Base-by-base conservation (phyloP, 2,329 filamentous ascomycete species). In the Aspergillus fructus region DNA sequence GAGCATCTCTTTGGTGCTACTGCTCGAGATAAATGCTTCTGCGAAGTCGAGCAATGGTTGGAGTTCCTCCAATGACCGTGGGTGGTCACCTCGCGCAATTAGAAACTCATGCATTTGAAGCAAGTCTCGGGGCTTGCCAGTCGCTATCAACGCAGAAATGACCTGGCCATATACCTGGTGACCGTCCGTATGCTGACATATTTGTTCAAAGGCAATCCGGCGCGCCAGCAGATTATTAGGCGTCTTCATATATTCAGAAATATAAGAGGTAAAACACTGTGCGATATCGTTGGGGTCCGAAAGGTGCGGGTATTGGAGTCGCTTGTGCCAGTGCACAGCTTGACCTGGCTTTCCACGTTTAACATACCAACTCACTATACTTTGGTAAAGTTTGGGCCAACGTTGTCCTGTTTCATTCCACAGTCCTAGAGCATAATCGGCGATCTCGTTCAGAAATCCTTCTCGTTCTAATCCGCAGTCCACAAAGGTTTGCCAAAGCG, bases 21-120 rank as follows among this genome's bases (percentile, higher is more conserved):
- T 64, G 19, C 37, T 53, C 8, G 62, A 62, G 27, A 30, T 30
- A 34, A 75, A 74, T 19, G 67, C 64, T 39, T 71, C 66, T 7
- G 76, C 66, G 62, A 76, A 72, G 39, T 72, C 65, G 42, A 81
- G 61, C 46, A 82, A 65, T 1, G 74, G 74, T 33, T 75, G 68
- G 4, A 80, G 67, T 11, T 74, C 69, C 15, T 72, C 67, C 4
- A 73, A 67, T 1, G 62, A 66, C 24, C 56, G 55, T 15, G 81
- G 81, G 49, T 78, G 63, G 58, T 83, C 81, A 27, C 70, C 64
- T 42, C 70, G 67, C 23, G 68, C 59, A 19, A 78, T 53, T 9
- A 83, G 64, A 50, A 78, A 76, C 27, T 69, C 63, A 62, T 83
- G 81, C 78, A 82, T 80, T 17, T 68, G 66, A 8, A 79, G 64